Conservation (phyloP, 495 filamentous ascomycete species). For the Schizothecium vesticola region DNA sequence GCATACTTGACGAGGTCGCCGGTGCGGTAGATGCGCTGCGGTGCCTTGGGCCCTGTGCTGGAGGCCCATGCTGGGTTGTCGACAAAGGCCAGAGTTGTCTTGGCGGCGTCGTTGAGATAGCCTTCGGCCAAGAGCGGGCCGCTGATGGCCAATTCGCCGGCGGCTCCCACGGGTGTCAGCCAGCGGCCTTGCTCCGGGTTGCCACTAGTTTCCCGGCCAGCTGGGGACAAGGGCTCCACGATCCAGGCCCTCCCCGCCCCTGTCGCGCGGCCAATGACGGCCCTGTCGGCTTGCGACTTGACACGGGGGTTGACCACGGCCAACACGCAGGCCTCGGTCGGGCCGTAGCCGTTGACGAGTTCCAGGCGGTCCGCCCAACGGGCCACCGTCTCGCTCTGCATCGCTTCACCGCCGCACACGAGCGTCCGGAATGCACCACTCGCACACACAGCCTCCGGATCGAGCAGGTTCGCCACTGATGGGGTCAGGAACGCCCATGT, state of each 20-base stretch:
- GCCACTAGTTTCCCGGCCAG: too few species aligned
- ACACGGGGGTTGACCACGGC: constrained; percentile 16
- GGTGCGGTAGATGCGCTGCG: constrained; percentile 48
- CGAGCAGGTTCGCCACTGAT: constrained; percentile 23
- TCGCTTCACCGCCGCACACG: constrained; percentile 26
- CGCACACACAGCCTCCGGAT: constrained; percentile 18
- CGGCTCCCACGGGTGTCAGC: constrained; percentile 26
- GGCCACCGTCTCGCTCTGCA: constrained; percentile 29
- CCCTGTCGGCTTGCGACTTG: constrained; percentile 8
- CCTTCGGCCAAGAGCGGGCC: constrained; percentile 37
- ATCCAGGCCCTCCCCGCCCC: constrained; percentile 17
- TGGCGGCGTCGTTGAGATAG: constrained; percentile 65
- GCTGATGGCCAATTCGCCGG: constrained; percentile 50
- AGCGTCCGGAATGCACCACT: constrained; percentile 25
- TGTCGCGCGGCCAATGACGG: constrained; percentile 19
- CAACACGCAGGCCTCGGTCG: constrained; percentile 29
- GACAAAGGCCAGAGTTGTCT: constrained; percentile 51
- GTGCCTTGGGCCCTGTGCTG: background rate
- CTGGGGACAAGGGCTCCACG: constrained; percentile 12
- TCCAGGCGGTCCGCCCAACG: constrained; percentile 50
- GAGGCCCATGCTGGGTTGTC: constrained; percentile 14
- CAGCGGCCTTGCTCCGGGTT: constrained; percentile 4
- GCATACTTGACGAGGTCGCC: constrained; percentile 54
- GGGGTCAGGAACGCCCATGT: constrained; percentile 25
- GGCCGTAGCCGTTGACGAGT: constrained; percentile 56